Evolutionary conservation across 2,329 filamentous ascomycete genomes (phyloP).

Genomic region (Macrophomina tecta): DNA sequence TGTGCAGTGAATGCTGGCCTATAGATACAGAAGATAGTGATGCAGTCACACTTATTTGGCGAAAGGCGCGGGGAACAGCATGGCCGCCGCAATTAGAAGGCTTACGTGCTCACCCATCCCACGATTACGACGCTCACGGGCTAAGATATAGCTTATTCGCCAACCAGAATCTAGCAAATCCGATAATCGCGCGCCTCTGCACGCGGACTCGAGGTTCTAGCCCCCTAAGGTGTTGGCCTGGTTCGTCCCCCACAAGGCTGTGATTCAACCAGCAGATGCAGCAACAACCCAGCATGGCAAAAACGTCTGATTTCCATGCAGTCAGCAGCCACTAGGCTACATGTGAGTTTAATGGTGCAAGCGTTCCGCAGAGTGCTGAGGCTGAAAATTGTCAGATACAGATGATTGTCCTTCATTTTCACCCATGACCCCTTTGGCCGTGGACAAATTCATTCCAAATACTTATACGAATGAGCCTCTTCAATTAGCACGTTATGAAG

Average conservation of each 20-base stretch:
- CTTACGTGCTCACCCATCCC: neutral
- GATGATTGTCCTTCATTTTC: neutral
- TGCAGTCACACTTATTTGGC: neutral
- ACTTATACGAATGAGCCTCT: conserved; percentile 2
- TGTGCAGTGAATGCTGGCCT: neutral
- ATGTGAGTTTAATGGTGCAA: neutral
- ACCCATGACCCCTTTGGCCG: neutral
- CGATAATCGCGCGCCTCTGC: neutral
- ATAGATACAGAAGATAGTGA: neutral
- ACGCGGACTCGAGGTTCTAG: neutral
- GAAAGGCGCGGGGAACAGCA: neutral
- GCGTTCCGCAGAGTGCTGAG: neutral
- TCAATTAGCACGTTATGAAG: neutral
- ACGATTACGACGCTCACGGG: conserved; percentile 1
- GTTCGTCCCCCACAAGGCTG: neutral
- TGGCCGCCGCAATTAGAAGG: neutral
- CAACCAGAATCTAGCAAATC: neutral
- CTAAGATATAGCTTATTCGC: neutral
- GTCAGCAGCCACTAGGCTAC: conserved; percentile 3
- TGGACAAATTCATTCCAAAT: neutral
- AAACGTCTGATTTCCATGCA: neutral
- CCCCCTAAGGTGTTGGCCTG: neutral
- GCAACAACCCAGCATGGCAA: neutral
- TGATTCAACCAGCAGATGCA: neutral
- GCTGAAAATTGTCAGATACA: neutral